phyloP scores from a whole-genome alignment of 2,329 filamentous ascomycete species.

The Clarireedia sp. region DNA sequence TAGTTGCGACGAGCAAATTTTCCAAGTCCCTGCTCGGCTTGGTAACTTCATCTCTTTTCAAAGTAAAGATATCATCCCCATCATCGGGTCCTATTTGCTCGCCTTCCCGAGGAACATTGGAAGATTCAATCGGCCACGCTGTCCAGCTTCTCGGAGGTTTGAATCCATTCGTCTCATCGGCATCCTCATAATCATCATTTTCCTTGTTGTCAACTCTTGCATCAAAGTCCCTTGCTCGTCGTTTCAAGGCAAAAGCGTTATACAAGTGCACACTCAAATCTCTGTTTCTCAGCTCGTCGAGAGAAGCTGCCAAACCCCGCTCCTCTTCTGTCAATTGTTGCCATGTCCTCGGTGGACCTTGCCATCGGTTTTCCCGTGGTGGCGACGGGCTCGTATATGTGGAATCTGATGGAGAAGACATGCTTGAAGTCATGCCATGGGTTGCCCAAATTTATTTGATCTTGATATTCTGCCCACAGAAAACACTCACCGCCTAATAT shows the following conservation, averaged over 20 bases:
- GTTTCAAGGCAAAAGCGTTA: conserved; percentile 64
- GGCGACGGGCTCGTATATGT: background rate
- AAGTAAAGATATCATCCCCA: conserved; percentile 43
- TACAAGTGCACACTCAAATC: conserved; percentile 73
- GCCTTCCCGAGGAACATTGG: conserved; percentile 50
- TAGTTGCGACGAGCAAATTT: conserved; percentile 59
- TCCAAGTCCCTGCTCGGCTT: conserved; percentile 56
- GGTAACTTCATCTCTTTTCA: conserved; percentile 36
- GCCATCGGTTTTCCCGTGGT: conserved; percentile 62
- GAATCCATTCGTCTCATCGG: conserved; percentile 31
- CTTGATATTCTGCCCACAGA: too few species aligned
- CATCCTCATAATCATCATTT: conserved; percentile 27
- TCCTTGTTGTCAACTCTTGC: conserved; percentile 1
- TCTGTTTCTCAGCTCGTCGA: conserved; percentile 54
- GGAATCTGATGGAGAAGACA: conserved; percentile 5
- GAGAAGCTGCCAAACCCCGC: conserved; percentile 51
- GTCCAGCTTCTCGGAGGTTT: conserved; percentile 60
- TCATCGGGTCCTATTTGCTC: conserved; percentile 42
- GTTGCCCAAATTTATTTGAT: too few species aligned
- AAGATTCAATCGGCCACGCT: conserved; percentile 69
- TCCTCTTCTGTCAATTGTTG: conserved; percentile 51
- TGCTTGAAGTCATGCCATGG: background rate
- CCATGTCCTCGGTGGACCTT: conserved; percentile 63
- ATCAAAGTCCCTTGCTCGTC: conserved; percentile 27
- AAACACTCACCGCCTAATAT: too few species aligned